These are phyloP conservation scores for Dryadomyces quercus-mongolicae DNA, from an alignment of 2,329 filamentous ascomycete species.

Conservation along the genomic window DNA sequence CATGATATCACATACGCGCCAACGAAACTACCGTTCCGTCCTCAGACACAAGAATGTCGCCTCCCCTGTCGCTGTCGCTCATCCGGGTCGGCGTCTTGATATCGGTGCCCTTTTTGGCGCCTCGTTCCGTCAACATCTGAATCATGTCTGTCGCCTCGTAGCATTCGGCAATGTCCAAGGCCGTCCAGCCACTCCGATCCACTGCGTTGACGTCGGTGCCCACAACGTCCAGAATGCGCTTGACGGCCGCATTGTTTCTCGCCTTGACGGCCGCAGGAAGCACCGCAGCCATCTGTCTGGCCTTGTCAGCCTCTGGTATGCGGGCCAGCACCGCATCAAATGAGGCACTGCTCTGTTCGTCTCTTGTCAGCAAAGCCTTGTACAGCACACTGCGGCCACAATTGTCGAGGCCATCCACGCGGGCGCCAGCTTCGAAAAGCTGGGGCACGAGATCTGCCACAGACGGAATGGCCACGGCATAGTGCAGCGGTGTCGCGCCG, in stretches of 20 bases:
- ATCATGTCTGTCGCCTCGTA: not conserved
- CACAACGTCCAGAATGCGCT: not conserved
- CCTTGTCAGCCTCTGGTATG: not conserved
- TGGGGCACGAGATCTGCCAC: not conserved
- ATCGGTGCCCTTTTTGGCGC: not conserved
- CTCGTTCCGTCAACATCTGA: not conserved
- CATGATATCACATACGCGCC: not conserved
- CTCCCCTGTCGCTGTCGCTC: not conserved
- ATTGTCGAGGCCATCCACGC: not conserved
- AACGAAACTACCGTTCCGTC: not conserved
- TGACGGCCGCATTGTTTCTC: not conserved
- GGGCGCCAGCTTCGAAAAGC: not conserved
- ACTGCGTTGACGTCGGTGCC: constrained; percentile 3
- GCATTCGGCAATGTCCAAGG: constrained; percentile 1
- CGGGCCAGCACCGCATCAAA: not conserved
- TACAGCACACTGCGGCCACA: constrained; percentile 3
- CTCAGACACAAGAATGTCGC: not conserved
- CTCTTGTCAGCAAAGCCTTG: not conserved
- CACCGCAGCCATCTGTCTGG: not conserved
- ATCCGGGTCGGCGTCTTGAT: not conserved
- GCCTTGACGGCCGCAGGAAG: not conserved
- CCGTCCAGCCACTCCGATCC: constrained; percentile 4
- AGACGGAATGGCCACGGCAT: not conserved
- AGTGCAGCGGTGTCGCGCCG: constrained; percentile 1
- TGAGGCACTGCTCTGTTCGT: not conserved